Percentiles rank a stretch among this genome's conserved stretches.
Evolutionary conservation across 345 rosid species (phyloP).

Genomic region (Citrus medica): DNA sequence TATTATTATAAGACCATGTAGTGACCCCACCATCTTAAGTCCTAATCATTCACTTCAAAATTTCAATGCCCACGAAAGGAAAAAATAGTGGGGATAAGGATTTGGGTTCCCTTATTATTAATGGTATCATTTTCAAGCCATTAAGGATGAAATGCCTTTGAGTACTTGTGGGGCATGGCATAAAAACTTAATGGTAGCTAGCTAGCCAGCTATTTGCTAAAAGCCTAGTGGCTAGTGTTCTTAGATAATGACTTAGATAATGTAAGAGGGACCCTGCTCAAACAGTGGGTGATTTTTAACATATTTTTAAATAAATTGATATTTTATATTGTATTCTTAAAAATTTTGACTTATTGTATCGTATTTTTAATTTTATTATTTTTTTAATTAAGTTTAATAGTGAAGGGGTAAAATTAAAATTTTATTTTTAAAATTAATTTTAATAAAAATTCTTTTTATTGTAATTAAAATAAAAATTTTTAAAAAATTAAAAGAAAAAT

Average conservation of each 20-base stretch:
- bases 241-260: not conserved
- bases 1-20: not conserved
- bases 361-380: accelerated
- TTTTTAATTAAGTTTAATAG: accelerated
- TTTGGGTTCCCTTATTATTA: no score
- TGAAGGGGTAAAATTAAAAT: no score
- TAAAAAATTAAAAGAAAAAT: no score
- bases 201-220: not conserved
- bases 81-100: no score
- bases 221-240: not conserved
- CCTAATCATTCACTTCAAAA: not conserved
- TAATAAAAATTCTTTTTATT: accelerated
- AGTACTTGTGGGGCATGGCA: not conserved
- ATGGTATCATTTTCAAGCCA: not conserved
- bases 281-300: no score
- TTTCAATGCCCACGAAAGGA: not conserved
- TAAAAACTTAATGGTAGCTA: not conserved
- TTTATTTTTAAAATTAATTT: no score
- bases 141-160: not conserved
- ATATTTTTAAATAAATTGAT: accelerated
- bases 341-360: accelerated
- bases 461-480: no score
- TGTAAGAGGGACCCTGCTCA: not conserved
- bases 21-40: not conserved
- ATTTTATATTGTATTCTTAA: accelerated